A percentile compares a stretch with the other conserved stretches of the same genome.
Conservation (phyloP, 768 basidiomycete species). For the Termitomyces sp. region DNA sequence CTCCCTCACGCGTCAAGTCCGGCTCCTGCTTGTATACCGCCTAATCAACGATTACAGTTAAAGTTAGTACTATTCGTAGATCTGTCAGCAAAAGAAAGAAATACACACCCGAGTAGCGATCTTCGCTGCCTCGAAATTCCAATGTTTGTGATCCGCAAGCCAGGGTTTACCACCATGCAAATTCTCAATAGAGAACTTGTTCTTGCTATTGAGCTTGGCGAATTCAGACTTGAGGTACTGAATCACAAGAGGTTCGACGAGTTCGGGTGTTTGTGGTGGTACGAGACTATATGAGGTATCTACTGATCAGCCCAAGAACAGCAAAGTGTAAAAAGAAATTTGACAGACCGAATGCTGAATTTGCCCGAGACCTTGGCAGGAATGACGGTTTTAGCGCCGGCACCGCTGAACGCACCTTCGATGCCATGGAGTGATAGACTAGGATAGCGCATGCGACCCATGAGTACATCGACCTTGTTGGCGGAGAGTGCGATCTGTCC, state of each 20-base stretch:
- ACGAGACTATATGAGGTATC: conserved; percentile 54
- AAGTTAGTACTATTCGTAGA: not conserved
- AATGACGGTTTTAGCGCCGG: conserved; percentile 90
- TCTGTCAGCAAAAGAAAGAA: not conserved
- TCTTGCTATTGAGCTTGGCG: conserved; percentile 82
- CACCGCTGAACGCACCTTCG: conserved; percentile 87
- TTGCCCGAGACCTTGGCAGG: conserved; percentile 88
- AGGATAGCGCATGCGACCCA: conserved; percentile 92
- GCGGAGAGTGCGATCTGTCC: conserved; percentile 68
- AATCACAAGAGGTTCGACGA: conserved; percentile 67
- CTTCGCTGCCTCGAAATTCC: conserved; percentile 90
- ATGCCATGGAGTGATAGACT: conserved; percentile 93
- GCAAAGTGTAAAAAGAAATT: too few relatives aligned
- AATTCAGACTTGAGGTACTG: conserved; percentile 78
- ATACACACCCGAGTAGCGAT: conserved; percentile 72
- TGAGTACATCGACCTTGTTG: conserved; percentile 78
- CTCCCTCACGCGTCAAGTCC: conserved; percentile 88
- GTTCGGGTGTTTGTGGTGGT: conserved; percentile 82
- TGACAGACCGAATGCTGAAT: conserved; percentile 83
- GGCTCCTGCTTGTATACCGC: conserved; percentile 72
- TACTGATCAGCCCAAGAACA: not conserved
- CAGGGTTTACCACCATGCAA: conserved; percentile 88
- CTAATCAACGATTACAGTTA: conserved; percentile 21
- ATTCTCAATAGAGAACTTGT: conserved; percentile 67
- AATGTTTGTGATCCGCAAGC: conserved; percentile 83